Percentiles rank a stretch among this genome's conserved stretches.
phyloP scores from a whole-genome alignment of 1,284 basidiomycete species.

The Coniferiporia sulphurascens region DNA sequence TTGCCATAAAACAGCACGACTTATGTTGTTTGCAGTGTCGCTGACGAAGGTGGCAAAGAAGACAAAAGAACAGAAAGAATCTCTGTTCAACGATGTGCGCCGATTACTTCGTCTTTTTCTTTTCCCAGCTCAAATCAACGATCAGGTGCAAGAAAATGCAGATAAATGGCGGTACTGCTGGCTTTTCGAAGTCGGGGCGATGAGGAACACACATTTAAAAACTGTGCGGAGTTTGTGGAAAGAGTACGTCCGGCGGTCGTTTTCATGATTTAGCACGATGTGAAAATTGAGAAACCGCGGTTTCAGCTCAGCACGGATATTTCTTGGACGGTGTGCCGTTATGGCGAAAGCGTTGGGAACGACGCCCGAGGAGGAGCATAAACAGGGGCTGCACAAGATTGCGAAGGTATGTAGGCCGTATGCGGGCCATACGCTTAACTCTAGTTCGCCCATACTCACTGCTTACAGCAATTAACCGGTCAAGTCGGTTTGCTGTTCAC shows the following conservation, averaged over 20 bases:
- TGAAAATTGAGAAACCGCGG: background rate
- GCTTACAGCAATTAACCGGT: slow-evolving; percentile 81
- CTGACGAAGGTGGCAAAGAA: slow-evolving; percentile 78
- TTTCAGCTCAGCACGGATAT: slow-evolving; percentile 79
- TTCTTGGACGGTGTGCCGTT: slow-evolving; percentile 89
- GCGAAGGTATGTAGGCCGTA: slow-evolving; percentile 54
- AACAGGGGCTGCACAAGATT: slow-evolving; percentile 74
- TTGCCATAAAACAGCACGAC: slow-evolving; percentile 2
- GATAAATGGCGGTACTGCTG: slow-evolving; percentile 94
- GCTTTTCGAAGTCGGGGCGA: slow-evolving; percentile 91
- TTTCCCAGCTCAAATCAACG: slow-evolving; percentile 1
- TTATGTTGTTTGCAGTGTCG: slow-evolving; percentile 45
- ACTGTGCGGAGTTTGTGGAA: slow-evolving; percentile 93
- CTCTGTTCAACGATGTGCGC: slow-evolving; percentile 77
- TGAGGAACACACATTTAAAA: slow-evolving; percentile 93
- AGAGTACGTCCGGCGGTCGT: slow-evolving; percentile 51
- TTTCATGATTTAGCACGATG: background rate
- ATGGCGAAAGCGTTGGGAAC: slow-evolving; percentile 96
- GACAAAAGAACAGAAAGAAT: slow-evolving; percentile 81
- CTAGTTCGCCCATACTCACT: slow-evolving; percentile 8
- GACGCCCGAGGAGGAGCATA: slow-evolving; percentile 83
- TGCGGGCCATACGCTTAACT: background rate
- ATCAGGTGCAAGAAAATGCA: slow-evolving; percentile 66
- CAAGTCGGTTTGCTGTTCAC: slow-evolving; percentile 94
- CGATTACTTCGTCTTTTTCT: slow-evolving; percentile 7